Evolutionary conservation across 192 early-diverging fungal species (phyloP), one percentile per base, ranked within the genome.

Genomic region (Rhizophagus clarus): DNA sequence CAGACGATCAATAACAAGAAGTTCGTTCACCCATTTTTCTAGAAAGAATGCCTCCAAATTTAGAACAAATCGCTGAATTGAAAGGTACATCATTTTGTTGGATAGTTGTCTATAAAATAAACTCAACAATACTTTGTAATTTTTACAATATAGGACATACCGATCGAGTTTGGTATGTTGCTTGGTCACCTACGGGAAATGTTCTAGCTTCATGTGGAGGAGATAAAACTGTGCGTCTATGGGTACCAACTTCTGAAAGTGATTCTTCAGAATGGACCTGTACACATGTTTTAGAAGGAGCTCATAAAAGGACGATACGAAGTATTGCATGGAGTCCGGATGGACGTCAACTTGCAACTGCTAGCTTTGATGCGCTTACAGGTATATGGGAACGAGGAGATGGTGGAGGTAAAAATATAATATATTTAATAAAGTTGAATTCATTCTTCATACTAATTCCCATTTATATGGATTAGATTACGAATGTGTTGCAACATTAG

Each of bases 241-340:
- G 97, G 96, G 88, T 89, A 49, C 81, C 82, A 12, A 83, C 79
- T 4, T 83, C 86, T 31, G 81, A 81, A 34, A 76, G 73, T 62
- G 82, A 88, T 47, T 80, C 85, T 28, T 75, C 84, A 15, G 42
- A 87, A 66, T 96, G 95, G 95, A 84, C 86, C 31, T 94, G 93
- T 85, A 84, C 91, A 32, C 90, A 91, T 32, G 83, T 90, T 1
- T 84, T 98, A 24, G 94, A 95, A 74, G 94, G 93, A 75, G 93
- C 93, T 17, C 97, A 99, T 85, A 95, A 95, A 80, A 88, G 97
- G 37, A 98, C 97, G 0, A 93, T 99, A 40, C 94, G 97, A n/a
- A 92, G 90, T 31, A 88, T 96, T 37, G 91, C 92, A 8, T 99
- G 94, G 87, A 90, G 94, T 28, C 94, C 94, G 0, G 83, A 84